Conservation (phyloP, 495 filamentous ascomycete genomes). For the Talaromyces nanjingensis region DNA sequence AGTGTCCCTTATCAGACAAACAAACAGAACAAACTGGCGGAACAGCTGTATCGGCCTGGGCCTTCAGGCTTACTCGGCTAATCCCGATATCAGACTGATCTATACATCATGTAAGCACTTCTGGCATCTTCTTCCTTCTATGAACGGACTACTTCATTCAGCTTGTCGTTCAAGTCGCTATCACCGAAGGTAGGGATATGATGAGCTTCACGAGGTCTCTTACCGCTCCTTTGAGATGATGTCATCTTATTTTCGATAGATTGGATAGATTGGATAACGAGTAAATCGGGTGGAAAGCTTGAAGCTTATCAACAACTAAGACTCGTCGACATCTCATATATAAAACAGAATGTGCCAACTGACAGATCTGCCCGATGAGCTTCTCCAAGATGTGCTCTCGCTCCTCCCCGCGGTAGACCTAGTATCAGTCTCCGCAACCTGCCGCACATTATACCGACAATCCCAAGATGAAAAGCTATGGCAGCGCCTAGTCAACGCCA, state of each 20-base stretch:
- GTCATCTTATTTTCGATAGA: not conserved
- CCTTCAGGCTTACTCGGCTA: no score
- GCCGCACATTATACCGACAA: slow-evolving; percentile 43
- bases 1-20: not conserved
- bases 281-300: not conserved
- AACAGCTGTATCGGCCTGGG: not conserved
- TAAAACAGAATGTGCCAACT: slow-evolving; percentile 15
- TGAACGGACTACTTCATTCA: not conserved
- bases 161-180: not conserved
- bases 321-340: not conserved
- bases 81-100: not conserved
- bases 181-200: not conserved
- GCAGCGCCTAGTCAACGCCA: slow-evolving; percentile 53
- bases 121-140: not conserved
- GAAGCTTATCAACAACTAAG: not conserved
- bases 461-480: slow-evolving; percentile 53
- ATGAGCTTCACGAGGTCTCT: not conserved
- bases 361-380: slow-evolving; percentile 51
- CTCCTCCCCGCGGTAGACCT: slow-evolving; percentile 55
- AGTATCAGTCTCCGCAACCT: slow-evolving; percentile 45
- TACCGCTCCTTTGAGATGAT: not conserved
- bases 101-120: not conserved
- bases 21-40: not conserved
- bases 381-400: slow-evolving; percentile 54
- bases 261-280: not conserved